phyloP scores from a whole-genome alignment of 2,329 filamentous ascomycete species.

The Diaporthe sp. region DNA sequence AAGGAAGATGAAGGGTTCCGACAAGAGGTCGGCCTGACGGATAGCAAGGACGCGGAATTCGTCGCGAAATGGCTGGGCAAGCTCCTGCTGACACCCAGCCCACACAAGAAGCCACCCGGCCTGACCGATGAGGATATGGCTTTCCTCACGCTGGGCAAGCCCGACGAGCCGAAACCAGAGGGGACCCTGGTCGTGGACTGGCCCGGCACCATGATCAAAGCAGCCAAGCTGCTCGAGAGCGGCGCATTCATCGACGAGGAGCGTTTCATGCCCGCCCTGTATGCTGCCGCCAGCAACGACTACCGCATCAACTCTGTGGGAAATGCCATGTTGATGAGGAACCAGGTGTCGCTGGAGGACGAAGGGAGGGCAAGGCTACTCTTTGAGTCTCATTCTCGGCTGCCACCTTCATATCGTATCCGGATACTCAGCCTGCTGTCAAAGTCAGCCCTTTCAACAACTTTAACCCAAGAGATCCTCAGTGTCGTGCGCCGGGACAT shows the following conservation, averaged over 20 bases:
- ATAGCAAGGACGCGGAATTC: constrained; percentile 76
- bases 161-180: constrained; percentile 68
- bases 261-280: constrained; percentile 84
- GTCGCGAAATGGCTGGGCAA: constrained; percentile 81
- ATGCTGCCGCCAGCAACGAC: constrained; percentile 85
- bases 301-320: constrained; percentile 85
- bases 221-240: constrained; percentile 80
- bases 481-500: constrained; percentile 76
- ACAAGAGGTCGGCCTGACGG: constrained; percentile 71
- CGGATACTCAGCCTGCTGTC: constrained; percentile 80
- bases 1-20: constrained; percentile 80
- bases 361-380: constrained; percentile 70
- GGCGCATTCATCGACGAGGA: constrained; percentile 87
- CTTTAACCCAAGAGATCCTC: constrained; percentile 73
- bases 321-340: constrained; percentile 88
- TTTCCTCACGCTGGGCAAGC: constrained; percentile 76
- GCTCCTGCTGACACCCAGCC: constrained; percentile 63
- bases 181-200: constrained; percentile 74
- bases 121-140: constrained; percentile 73
- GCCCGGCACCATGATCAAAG: constrained; percentile 75
- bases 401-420: constrained; percentile 78
- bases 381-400: constrained; percentile 78
- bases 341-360: constrained; percentile 79
- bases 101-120: constrained; percentile 57
- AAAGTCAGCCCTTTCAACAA: constrained; percentile 79